Percentiles rank a stretch among this genome's conserved stretches.
phyloP scores from a whole-genome alignment of 1,284 basidiomycete species.

The Austroboletus rostrupii region DNA sequence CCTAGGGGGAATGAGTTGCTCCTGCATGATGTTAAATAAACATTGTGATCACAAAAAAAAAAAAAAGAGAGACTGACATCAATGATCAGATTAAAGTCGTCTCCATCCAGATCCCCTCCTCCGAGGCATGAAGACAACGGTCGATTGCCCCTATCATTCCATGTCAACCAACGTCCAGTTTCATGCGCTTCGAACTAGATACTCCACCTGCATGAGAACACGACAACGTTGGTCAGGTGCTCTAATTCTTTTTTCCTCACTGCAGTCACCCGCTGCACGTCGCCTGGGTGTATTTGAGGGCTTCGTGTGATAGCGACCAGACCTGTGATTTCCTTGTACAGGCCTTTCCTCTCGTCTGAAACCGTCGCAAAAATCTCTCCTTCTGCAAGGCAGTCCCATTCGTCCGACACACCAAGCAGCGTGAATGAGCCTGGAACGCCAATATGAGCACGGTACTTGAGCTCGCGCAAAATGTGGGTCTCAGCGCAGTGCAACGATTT shows the following conservation, averaged over 20 bases:
- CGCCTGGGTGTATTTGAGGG: constrained; percentile 51
- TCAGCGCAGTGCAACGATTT: constrained; percentile 32
- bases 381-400: constrained; percentile 37
- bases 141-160: constrained; percentile 34
- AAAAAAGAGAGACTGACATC: constrained; percentile 28
- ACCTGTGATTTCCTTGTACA: constrained; percentile 34
- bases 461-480: constrained; percentile 43
- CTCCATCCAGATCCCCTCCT: constrained; percentile 47
- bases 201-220: constrained; percentile 35
- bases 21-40: constrained; percentile 19
- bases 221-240: constrained; percentile 37
- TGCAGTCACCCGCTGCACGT: constrained; percentile 42
- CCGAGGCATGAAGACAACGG: constrained; percentile 42
- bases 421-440: constrained; percentile 43
- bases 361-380: constrained; percentile 43
- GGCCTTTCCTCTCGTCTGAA: constrained; percentile 27
- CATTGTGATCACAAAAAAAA: constrained; percentile 7
- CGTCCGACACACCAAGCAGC: constrained; percentile 48
- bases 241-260: constrained; percentile 36
- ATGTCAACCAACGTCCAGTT: constrained; percentile 6
- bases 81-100: constrained; percentile 40
- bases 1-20: constrained; percentile 24
- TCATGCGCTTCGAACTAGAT: neutral
- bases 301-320: constrained; percentile 43
- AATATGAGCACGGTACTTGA: constrained; percentile 49